Evolutionary conservation across 78 protist species (phyloP), one percentile per base, ranked within the genome.

Genomic region (Reticulomyxa filosa): DNA sequence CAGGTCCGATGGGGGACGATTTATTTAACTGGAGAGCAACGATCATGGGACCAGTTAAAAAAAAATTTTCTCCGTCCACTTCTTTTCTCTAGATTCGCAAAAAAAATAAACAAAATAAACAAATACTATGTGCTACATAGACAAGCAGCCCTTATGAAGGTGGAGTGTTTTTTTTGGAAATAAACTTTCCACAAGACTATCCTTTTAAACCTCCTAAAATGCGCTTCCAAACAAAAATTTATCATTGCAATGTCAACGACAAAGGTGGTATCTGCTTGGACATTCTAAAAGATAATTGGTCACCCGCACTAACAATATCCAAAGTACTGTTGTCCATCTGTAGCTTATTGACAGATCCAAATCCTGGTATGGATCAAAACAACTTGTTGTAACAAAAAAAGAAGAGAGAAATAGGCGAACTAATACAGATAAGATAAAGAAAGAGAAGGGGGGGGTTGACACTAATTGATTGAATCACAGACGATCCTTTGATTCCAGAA

Each of bases 201-300:
- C 98, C 98, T 8, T 87, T 88, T 86, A 92, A 87, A 77, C 89
- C 97, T 27, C 97, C 97, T 20, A 81, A 76, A 77, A 83, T 88
- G 82, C 30, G 46, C 38, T 93, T 89, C 81, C 36, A 52, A 23
- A 91, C 92, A 26, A 70, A 69, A 25, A 73, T 91, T 36, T 88
- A 84, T 51, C 97, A 91, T 64, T 75, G 82, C 32, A 91, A 91
- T 70, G 80, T 91, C 46, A 75, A 75, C 70, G 17, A 13, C 13
- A 74, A 75, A 36, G 97, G 97, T 10, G 32, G 39, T 38, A 83
- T 91, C 25, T 91, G 97, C 71, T 57, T 91, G 4, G 94, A 91
- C 57, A 88, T 91, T 22, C 77, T 91, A 48, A 79, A 84, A 42
- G 85, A 82, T 38, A 48, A 69, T 37, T 91, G 93, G 92, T 72